These are phyloP conservation scores for Massarina eburnea DNA, from an alignment of 2,329 filamentous ascomycete genomes.

Conservation along the genomic window DNA sequence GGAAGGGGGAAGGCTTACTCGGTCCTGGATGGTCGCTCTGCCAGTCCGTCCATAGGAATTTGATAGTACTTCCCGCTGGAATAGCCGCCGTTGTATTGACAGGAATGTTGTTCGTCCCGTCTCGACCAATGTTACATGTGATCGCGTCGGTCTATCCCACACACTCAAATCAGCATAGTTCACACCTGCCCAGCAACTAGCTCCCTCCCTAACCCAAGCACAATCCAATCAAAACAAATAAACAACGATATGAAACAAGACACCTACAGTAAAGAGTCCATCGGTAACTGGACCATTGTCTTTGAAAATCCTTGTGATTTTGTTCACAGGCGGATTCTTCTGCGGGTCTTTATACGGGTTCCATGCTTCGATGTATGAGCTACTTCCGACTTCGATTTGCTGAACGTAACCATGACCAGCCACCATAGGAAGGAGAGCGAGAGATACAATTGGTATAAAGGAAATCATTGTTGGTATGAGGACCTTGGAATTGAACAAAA, in stretches of 20 bases:
- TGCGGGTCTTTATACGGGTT: constrained; percentile 14
- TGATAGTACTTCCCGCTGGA: constrained; percentile 8
- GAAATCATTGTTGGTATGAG: too few relatives aligned
- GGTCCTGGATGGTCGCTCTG: constrained; percentile 11
- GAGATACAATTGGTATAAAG: too few relatives aligned
- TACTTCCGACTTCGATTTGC: constrained; percentile 6
- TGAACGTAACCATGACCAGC: constrained; percentile 9
- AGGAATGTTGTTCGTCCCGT: constrained; percentile 9
- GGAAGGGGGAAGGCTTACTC: background rate
- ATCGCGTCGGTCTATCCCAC: constrained; percentile 6
- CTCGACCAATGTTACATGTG: constrained; percentile 10
- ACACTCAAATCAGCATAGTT: too few relatives aligned
- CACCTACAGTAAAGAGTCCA: constrained; percentile 2
- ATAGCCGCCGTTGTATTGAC: constrained; percentile 1
- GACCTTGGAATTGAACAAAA: too few relatives aligned
- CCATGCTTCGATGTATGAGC: constrained; percentile 8
- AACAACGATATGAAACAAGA: too few relatives aligned
- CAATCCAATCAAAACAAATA: too few relatives aligned
- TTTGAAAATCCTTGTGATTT: constrained; percentile 8
- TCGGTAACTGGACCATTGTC: constrained; percentile 11
- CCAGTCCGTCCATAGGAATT: constrained; percentile 14
- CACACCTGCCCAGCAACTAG: too few relatives aligned
- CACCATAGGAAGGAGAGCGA: constrained; percentile 1
- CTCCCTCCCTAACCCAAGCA: too few relatives aligned
- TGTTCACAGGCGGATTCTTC: constrained; percentile 10